Evolutionary conservation across 2,329 filamentous ascomycete genomes (phyloP).

Genomic region (Diplodia seriata): DNA sequence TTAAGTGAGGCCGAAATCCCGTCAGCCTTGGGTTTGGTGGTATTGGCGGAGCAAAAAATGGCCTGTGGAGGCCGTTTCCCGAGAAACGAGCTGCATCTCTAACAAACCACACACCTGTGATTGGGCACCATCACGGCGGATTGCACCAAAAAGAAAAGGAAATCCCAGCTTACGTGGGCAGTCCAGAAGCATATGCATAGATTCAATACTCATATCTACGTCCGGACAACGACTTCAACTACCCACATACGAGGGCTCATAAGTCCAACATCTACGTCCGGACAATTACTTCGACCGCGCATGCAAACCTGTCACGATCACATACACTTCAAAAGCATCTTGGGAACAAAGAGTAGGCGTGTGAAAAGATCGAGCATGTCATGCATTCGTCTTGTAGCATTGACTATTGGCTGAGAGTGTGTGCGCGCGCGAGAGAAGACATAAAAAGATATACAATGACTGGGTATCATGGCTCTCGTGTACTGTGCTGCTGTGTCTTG

Average conservation of each 20-base stretch:
- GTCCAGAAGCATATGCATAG: not conserved
- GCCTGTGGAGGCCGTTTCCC: slow-evolving; percentile 10
- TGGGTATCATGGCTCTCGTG: slow-evolving; percentile 33
- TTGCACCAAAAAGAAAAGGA: too few relatives aligned
- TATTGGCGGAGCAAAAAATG: not conserved
- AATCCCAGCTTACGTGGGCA: too few relatives aligned
- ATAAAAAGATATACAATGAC: slow-evolving; percentile 32
- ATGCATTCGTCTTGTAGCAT: slow-evolving; percentile 27
- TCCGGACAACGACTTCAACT: too few relatives aligned
- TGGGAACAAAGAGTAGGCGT: not conserved
- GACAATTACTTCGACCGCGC: not conserved
- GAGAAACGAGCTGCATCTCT: slow-evolving; percentile 8
- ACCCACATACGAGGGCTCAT: too few relatives aligned
- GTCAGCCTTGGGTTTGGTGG: not conserved
- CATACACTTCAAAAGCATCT: not conserved
- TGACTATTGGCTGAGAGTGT: slow-evolving; percentile 15
- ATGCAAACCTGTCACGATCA: not conserved
- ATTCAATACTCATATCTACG: too few relatives aligned
- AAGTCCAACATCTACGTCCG: too few relatives aligned
- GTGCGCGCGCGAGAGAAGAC: slow-evolving; percentile 22
- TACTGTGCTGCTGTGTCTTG: slow-evolving; percentile 30
- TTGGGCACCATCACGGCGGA: not conserved
- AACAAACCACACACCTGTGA: not conserved
- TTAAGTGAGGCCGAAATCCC: too few relatives aligned
- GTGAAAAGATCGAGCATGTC: slow-evolving; percentile 1